phyloP scores from a whole-genome alignment of 2,329 filamentous ascomycete species.

The Microsporum audouinii region DNA sequence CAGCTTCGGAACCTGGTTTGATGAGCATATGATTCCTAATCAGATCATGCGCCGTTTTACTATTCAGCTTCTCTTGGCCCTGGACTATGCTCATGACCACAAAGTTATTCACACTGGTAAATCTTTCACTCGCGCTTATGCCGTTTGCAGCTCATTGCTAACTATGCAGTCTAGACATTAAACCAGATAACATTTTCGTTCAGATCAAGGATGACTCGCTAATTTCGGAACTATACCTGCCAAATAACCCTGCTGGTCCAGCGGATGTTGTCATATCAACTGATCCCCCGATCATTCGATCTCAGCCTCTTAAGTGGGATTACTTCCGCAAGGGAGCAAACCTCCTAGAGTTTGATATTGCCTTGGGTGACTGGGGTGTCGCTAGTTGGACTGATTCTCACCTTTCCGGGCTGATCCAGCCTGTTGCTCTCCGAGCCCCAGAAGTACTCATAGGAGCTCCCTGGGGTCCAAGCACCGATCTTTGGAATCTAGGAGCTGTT shows the following conservation, averaged over 20 bases:
- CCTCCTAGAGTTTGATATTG: constrained; percentile 13
- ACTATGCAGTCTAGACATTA: constrained; percentile 14
- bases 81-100: constrained; percentile 5
- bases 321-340: no score
- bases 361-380: constrained; percentile 19
- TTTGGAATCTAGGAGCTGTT: constrained; percentile 20
- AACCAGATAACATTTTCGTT: constrained; percentile 20
- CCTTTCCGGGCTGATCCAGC: constrained; percentile 18
- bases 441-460: constrained; percentile 20
- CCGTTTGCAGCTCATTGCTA: neutral
- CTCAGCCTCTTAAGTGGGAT: no score
- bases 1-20: constrained; percentile 12
- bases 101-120: constrained; percentile 8
- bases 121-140: no score
- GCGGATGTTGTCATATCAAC: no score
- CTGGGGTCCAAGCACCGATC: constrained; percentile 19
- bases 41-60: constrained; percentile 8
- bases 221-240: constrained; percentile 10
- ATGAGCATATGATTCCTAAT: constrained; percentile 5
- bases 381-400: constrained; percentile 18
- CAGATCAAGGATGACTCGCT: constrained; percentile 11
- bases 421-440: constrained; percentile 20
- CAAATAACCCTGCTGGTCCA: no score
- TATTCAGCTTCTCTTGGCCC: constrained; percentile 8
- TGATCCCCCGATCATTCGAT: no score